Evolutionary conservation across 2,329 filamentous ascomycete genomes (phyloP), one percentile per base, ranked within the genome.

Genomic region (Lasiodiplodia citricola): DNA sequence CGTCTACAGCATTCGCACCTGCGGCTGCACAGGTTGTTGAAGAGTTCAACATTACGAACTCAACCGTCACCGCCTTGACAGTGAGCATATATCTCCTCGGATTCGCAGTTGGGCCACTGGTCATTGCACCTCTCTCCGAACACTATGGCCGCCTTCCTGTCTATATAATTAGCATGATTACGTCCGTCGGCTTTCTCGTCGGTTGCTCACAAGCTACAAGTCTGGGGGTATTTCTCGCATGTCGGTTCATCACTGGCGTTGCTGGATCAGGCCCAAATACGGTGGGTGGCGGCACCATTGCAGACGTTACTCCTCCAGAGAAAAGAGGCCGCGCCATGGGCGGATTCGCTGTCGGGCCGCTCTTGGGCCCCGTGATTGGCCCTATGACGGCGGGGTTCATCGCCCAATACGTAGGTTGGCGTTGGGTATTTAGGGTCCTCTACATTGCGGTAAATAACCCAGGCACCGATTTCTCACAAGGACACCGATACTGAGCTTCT

Each of bases 171-270:
- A 73, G 38, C 38, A 13, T 41, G 38, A 14, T 41, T 13, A 41
- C 38, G 11, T 41, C 38, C 38, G 11, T 41, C 7, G 51, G 23
- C 8, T 74, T 74, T 51, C 71, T 67, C 2, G 31, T 83, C 18
- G 75, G 69, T 2, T 77, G 74, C 62, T 72, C 75, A 3, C 54
- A 75, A 2, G 68, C 64, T n/a, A 16, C 38, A 13, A 16, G 72
- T 66, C 0, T 85, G 73, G 73, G 72, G 52, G 79, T 79, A 78
- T 73, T 81, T 1, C 73, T 80, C 21, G 77, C 71, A 0, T 80
- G 80, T 58, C 78, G 79, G 14, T 74, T 81, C 28, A 70, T 81
- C 4, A 74, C 75, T 63, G 79, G 79, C 14, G 75, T 73, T 37
- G 74, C 75, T 16, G 79, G 78, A 25, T 68, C 75, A 1, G 73